A percentile compares a stretch with the other conserved stretches of the same genome.
Conservation (phyloP, 148 eudicot species). For the Salicornia ramosissima region DNA sequence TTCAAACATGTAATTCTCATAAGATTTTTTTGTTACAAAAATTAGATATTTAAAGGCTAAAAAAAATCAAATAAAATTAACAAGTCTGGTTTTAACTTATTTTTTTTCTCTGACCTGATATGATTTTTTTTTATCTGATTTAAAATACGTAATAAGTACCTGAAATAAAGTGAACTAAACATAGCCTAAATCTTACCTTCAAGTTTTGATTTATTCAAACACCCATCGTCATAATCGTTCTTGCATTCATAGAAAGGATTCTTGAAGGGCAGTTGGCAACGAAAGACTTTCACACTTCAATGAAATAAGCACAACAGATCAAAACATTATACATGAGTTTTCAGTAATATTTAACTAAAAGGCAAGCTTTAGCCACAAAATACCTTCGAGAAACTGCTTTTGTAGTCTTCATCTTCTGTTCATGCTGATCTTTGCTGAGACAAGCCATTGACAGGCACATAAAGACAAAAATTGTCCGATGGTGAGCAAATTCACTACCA, state of each 20-base stretch:
- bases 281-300: slow-evolving; percentile 10
- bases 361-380: background rate
- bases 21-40: too few relatives aligned
- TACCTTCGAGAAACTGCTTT: slow-evolving; percentile 6
- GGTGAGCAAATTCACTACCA: slow-evolving; percentile 13
- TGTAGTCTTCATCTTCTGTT: background rate
- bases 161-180: too few relatives aligned
- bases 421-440: slow-evolving; percentile 14
- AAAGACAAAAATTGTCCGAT: slow-evolving; percentile 10
- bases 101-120: too few relatives aligned
- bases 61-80: too few relatives aligned
- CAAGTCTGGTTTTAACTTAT: too few relatives aligned
- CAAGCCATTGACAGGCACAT: slow-evolving; percentile 16
- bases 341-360: background rate
- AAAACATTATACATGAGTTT: background rate
- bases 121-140: too few relatives aligned
- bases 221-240: background rate
- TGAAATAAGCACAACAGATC: background rate
- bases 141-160: too few relatives aligned
- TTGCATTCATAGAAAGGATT: slow-evolving; percentile 11
- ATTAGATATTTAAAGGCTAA: too few relatives aligned
- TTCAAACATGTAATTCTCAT: too few relatives aligned
- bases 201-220: background rate
- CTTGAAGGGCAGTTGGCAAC: slow-evolving; percentile 12
- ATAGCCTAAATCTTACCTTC: background rate